Percentiles rank a stretch among this genome's conserved stretches.
Conservation (phyloP, 164 flowering plant species). For the Stephania japonica region DNA sequence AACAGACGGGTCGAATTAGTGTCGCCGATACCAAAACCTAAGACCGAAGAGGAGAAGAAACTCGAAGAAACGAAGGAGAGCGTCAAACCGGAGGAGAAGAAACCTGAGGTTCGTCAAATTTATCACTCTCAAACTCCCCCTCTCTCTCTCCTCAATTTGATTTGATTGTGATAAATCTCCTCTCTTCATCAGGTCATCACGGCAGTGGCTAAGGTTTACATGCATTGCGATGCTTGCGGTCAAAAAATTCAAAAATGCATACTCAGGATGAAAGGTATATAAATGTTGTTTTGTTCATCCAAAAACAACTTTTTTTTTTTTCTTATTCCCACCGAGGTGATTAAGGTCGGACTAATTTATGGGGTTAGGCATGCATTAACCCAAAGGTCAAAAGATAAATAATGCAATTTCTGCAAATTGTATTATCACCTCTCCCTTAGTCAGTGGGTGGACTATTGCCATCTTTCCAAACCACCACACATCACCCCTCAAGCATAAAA, state of each 20-base stretch:
- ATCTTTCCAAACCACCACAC: too few species aligned
- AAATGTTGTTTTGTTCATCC: background rate
- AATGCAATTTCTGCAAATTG: too few species aligned
- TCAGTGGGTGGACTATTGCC: too few species aligned
- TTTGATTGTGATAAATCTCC: slow-evolving; percentile 8
- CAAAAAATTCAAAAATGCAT: slow-evolving; percentile 69
- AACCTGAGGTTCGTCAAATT: slow-evolving; percentile 41
- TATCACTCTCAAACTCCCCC: background rate
- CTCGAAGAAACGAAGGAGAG: slow-evolving; percentile 34
- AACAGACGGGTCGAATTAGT: slow-evolving; percentile 63
- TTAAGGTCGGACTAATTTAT: too few species aligned
- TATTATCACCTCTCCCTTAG: too few species aligned
- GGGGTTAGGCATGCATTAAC: too few species aligned
- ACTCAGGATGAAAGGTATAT: slow-evolving; percentile 66
- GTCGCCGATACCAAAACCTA: slow-evolving; percentile 64
- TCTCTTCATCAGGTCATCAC: slow-evolving; percentile 48
- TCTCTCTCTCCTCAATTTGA: background rate
- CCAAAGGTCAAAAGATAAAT: too few species aligned
- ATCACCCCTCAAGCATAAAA: too few species aligned
- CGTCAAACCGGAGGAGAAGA: slow-evolving; percentile 54
- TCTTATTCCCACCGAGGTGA: background rate
- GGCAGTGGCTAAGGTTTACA: slow-evolving; percentile 63
- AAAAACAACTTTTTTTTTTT: background rate
- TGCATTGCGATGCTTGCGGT: slow-evolving; percentile 93
- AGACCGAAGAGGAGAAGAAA: slow-evolving; percentile 40